phyloP scores from a whole-genome alignment of 441 rosid genomes.

The Pelargonium citronellum region DNA sequence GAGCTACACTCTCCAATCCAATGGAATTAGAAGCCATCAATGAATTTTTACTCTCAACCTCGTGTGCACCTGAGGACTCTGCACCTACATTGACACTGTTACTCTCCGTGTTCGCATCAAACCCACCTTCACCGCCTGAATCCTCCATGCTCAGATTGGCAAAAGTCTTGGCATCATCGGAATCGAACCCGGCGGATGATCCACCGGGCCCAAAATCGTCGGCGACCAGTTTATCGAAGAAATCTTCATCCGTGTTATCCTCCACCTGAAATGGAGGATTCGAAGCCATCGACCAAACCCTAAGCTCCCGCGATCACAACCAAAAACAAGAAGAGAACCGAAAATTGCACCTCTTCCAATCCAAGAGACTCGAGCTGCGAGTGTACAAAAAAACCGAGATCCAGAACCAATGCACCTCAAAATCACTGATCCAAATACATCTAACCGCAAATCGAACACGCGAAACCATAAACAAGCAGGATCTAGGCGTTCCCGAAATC shows the following conservation, averaged over 20 bases:
- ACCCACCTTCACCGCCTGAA: slow-evolving; percentile 18
- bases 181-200: slow-evolving; percentile 35
- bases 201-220: slow-evolving; percentile 47
- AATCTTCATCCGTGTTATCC: slow-evolving; percentile 98
- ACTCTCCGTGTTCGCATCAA: slow-evolving; percentile 12
- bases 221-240: slow-evolving; percentile 86
- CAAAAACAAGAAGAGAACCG: too few relatives aligned
- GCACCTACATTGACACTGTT: slow-evolving; percentile 20
- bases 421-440: slow-evolving; percentile 35
- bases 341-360: slow-evolving; percentile 12
- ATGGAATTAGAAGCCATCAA: slow-evolving; percentile 19
- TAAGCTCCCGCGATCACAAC: slow-evolving; percentile 27
- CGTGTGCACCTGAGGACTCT: slow-evolving; percentile 15
- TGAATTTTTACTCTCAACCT: slow-evolving; percentile 19
- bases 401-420: slow-evolving; percentile 28
- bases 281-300: slow-evolving; percentile 56
- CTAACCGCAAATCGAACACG: slow-evolving; percentile 27
- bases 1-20: slow-evolving; percentile 19
- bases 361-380: slow-evolving; percentile 29
- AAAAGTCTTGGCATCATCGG: slow-evolving; percentile 52
- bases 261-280: slow-evolving; percentile 72
- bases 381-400: slow-evolving; percentile 14
- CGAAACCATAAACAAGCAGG: slow-evolving; percentile 22
- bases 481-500: slow-evolving; percentile 39
- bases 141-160: slow-evolving; percentile 47